Base-by-base conservation (phyloP, 345 rosid genomes). In the Hibiscus trionum region DNA sequence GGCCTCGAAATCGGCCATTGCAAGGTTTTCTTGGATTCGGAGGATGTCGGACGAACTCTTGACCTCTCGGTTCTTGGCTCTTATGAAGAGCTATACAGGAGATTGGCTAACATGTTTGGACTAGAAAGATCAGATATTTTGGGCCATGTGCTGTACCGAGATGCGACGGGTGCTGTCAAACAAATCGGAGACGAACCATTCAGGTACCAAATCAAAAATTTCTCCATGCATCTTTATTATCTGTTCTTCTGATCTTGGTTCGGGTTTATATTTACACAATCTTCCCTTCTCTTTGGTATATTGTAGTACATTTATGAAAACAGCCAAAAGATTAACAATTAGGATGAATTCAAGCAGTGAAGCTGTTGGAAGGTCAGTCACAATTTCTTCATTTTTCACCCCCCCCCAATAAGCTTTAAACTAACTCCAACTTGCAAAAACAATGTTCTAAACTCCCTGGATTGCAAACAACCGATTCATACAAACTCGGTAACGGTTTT, bases 21-120 rank as follows among this genome's bases (percentile, higher is more conserved):
- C 83, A 94, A 91, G 80, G 97, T 91, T 12, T 94, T 94, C 83
- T 79, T 91, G 90, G 96, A 91, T 73, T 87, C 97, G 1, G 97
- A 90, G 73, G 96, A 91, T 75, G 87, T 90, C 27, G 96, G 98
- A 55, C 83, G 93, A 50, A 90, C 97, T 17, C 88, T 94, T 4
- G 91, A 94, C 78, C 95, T 94, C 39, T 84, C 91, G 3, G 87
- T 72, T 78, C 79, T 91, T 5, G 83, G 86, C 44, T 88, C 98
- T 31, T 94, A 90, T 59, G 92, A 94, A 75, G 97, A 94, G 72
- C 80, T 91, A 26, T 79, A 88, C 72, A 66, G 79, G 66, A 88
- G 74, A 82, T 82, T 94, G 10, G 88, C 87, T n/a, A 79, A 83
- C 83, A 88, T 91, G 95, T 90, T 91, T 66, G 85, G 84, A 73